Base-by-base conservation (phyloP, 768 basidiomycete genomes). In the Psilocybe cubensis region DNA sequence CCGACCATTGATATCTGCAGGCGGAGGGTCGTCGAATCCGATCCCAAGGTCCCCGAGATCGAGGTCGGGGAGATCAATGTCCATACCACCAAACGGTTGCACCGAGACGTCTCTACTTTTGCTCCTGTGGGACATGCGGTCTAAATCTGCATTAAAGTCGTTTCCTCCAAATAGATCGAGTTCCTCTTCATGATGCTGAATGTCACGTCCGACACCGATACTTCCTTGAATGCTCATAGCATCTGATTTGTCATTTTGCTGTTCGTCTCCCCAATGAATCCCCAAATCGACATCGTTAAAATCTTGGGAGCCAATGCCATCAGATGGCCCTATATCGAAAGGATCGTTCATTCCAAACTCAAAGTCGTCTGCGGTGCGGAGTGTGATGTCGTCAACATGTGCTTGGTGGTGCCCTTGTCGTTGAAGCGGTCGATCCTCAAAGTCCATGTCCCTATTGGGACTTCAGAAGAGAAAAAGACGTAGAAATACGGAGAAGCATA, bases 241-340 rank as follows among this genome's bases (percentile, higher is more conserved):
- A 21, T 89, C 87, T 41, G 79, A 81, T 42, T 72, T 71, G 24
- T 74, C 73, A 35, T 69, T 70, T 29, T 65, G n/a, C n/a, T n/a
- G 67, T 44, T 83, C 83, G 57, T 86, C 89, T 44, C 85, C 92
- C 68, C 91, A 91, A 63, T 88, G 85, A 51, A 94, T 80, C 53
- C 88, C 92, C 25, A 94, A 77, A 68, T 92, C 91, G 25, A 89
- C 67, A 38, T 86, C 87, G 52, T 70, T 66, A 67, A 88, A 91
- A 68, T 92, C 92, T 68, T 92, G 89, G 2, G 93, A 94, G 20
- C 91, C 92, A 62, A 95, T 91, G 29, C 91, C 93, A 62, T 89
- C 90, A 0, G 84, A 83, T 14, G 88, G 88, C 3, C 88, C 91
- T 44, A 92, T 80, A 64, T 90, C 91, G 58, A 91, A 91, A n/a